These are phyloP conservation scores for Scheffersomyces lignicola DNA, from an alignment of 1,139 yeast species.

Conservation along the genomic window DNA sequence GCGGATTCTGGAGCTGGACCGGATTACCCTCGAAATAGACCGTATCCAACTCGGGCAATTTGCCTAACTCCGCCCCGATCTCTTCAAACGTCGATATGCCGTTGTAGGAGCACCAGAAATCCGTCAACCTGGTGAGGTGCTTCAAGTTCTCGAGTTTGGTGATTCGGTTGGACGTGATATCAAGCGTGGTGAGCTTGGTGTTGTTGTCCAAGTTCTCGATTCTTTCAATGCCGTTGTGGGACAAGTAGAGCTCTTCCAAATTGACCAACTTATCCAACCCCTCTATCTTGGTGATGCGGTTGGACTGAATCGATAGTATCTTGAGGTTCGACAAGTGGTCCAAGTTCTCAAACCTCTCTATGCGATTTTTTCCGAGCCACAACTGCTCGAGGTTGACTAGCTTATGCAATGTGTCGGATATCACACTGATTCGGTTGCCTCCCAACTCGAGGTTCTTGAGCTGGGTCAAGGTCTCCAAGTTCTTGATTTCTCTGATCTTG, in stretches of 20 bases:
- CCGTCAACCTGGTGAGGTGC: constrained; percentile 73
- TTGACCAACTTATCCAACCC: constrained; percentile 72
- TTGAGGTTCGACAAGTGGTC: constrained; percentile 60
- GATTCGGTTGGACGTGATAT: constrained; percentile 76
- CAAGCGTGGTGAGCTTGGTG: constrained; percentile 68
- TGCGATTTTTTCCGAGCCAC: constrained; percentile 92
- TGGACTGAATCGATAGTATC: constrained; percentile 86
- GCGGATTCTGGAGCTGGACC: constrained; percentile 66
- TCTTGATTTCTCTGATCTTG: constrained; percentile 71
- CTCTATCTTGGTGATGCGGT: constrained; percentile 75
- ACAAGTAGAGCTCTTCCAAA: constrained; percentile 82
- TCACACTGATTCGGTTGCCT: constrained; percentile 74
- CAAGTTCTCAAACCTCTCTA: constrained; percentile 65
- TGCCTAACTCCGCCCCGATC: constrained; percentile 63
- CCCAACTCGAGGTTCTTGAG: constrained; percentile 83
- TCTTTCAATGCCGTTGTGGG: constrained; percentile 77
- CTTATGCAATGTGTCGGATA: constrained; percentile 56
- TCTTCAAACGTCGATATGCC: constrained; percentile 66
- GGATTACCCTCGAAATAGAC: constrained; percentile 98
- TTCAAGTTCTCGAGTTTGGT: constrained; percentile 60
- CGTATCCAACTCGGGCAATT: constrained; percentile 69
- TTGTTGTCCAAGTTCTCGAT: constrained; percentile 81
- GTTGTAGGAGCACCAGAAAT: constrained; percentile 91
- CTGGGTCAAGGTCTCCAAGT: constrained; percentile 57
- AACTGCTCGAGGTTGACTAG: constrained; percentile 65